These are phyloP conservation scores for Bondarzewia mesenterica DNA, from an alignment of 1,284 basidiomycete species.

Conservation along the genomic window DNA sequence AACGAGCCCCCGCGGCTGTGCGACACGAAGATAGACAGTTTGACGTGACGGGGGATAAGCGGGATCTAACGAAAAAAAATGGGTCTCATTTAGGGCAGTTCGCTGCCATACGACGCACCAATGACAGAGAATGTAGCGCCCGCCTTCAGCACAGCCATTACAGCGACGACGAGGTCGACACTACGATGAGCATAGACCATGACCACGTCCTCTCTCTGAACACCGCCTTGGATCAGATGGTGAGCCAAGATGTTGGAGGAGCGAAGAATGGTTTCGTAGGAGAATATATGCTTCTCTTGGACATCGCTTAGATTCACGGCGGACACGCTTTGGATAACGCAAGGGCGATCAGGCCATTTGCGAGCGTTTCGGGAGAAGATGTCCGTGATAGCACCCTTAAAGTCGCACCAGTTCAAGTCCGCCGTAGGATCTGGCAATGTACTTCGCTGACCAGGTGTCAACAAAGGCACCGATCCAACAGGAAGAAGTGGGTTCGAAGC, in stretches of 20 bases:
- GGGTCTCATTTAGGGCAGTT: not conserved
- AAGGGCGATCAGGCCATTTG: conserved; percentile 69
- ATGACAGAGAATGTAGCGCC: conserved; percentile 98
- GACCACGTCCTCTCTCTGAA: conserved; percentile 93
- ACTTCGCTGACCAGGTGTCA: conserved; percentile 65
- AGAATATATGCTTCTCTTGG: conserved; percentile 59
- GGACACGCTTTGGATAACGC: conserved; percentile 76
- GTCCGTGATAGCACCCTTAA: conserved; percentile 93
- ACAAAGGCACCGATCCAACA: conserved; percentile 74
- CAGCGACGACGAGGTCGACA: conserved; percentile 94
- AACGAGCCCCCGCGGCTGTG: conserved; percentile 88
- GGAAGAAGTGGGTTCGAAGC: conserved; percentile 51
- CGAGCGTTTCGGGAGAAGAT: conserved; percentile 83
- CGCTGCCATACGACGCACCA: conserved; percentile 40
- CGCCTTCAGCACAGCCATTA: conserved; percentile 95
- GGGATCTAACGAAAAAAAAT: conserved; percentile 59
- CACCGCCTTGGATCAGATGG: conserved; percentile 77
- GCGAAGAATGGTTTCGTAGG: conserved; percentile 77
- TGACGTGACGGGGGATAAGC: conserved; percentile 95
- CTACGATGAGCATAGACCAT: conserved; percentile 99
- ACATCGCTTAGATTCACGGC: conserved; percentile 29
- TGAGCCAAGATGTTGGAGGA: conserved; percentile 92
- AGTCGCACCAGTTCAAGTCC: conserved; percentile 95
- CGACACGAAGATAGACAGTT: conserved; percentile 93
- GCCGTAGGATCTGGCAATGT: conserved; percentile 81